These are phyloP conservation scores for Dactylellina cionopaga DNA, from an alignment of 2,329 filamentous ascomycete species.

Conservation along the genomic window DNA sequence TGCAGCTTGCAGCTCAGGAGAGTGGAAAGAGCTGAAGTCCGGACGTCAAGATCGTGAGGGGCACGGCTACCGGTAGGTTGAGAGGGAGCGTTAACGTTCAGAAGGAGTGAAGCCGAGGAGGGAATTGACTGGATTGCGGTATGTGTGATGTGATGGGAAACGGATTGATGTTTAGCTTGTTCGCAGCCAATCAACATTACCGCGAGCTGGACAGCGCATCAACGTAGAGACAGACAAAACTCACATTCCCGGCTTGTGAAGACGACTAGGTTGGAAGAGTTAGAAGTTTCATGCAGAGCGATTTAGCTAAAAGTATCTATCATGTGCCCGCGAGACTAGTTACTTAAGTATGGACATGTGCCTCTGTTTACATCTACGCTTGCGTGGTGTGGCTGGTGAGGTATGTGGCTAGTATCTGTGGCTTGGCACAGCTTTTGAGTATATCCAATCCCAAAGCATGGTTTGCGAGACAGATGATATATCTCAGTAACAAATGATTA, in stretches of 20 bases:
- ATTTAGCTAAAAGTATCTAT: no score
- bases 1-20: slow-evolving; percentile 12
- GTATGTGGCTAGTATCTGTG: no score
- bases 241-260: slow-evolving; percentile 20
- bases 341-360: background rate
- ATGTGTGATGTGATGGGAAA: slow-evolving; percentile 12
- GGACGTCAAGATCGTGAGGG: background rate
- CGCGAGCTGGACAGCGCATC: slow-evolving; percentile 41
- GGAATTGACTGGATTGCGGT: background rate
- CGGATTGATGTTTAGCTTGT: background rate
- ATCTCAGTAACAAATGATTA: no score
- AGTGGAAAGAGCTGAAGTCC: background rate
- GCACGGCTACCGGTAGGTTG: background rate
- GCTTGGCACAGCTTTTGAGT: no score
- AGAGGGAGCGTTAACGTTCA: background rate
- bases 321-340: no score
- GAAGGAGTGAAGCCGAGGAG: background rate
- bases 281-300: slow-evolving; percentile 24
- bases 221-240: slow-evolving; percentile 16
- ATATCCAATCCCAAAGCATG: no score
- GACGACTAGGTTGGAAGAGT: background rate
- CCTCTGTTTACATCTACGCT: background rate
- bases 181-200: slow-evolving; percentile 21
- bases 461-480: background rate
- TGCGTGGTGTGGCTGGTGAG: background rate